Evolutionary conservation across 371 early-diverging fungal species (phyloP), one percentile per base, ranked within the genome.

Genomic region (Amoeboaphelidium protococcarum): DNA sequence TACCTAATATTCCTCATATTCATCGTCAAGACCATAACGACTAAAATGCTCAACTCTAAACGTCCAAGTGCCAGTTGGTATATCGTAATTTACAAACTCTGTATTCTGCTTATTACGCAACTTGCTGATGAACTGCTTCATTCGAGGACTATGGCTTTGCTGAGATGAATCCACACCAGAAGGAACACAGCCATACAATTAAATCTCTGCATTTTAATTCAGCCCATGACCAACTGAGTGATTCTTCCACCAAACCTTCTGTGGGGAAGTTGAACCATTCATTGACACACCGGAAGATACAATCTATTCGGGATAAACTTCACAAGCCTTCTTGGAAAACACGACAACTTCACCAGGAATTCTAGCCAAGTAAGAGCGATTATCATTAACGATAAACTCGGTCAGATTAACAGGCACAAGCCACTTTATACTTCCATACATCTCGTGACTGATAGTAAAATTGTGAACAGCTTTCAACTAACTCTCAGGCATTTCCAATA

Each of bases 31-130:
- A 6, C 82, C 81, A 54, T 83, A 82, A 42, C 63, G 55, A 57
- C 76, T 80, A 58, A 94, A 94, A 54, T 81, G 80, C 47, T 80
- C 68, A 6, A 88, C 89, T 20, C 65, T 61, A 58, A 94, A 94
- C 13, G 62, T 68, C 95, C 95, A 94, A 0, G 62, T 64, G 22
- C 91, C 89, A n/a, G 69, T 71, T 1, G 58, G 54, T 12, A 63
- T 54, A 26, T 73, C 66, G 60, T 76, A 91, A 42, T 70, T 73
- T 21, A 84, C 54, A 60, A 87, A 86, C 42, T 71, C 61, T 2
- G 83, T 82, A 26, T 76, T 76, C 3, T 67, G 57, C 6, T 76
- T 69, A 2, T 56, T 58, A 48, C 69, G 66, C 41, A 92, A 78
- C 52, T 51, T 83, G 84, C 46, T 65, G 59, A 43, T 72, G n/a